phyloP scores from a whole-genome alignment of 2,329 filamentous ascomycete species.

The Sclerotiophoma versabilis region DNA sequence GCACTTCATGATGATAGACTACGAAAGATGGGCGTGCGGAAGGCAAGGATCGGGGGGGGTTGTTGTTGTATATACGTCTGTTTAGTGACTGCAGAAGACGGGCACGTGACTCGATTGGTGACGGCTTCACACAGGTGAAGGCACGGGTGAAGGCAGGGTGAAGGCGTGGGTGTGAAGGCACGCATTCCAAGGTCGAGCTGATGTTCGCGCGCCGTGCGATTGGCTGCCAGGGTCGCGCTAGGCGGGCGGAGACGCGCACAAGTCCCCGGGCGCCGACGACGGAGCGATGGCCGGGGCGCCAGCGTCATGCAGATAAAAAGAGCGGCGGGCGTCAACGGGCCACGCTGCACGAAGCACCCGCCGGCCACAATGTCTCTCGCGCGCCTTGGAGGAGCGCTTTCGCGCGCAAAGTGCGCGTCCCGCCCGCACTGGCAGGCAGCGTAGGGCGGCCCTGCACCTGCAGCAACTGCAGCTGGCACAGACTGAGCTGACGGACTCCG shows the following conservation, averaged over 20 bases:
- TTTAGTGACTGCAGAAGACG: no score
- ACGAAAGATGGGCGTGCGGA: background rate
- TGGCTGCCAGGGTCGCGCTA: conserved; percentile 18
- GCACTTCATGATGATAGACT: background rate
- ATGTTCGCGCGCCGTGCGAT: conserved; percentile 23
- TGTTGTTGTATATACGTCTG: no score
- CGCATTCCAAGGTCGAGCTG: no score
- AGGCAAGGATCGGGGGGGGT: no score
- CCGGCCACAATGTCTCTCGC: conserved; percentile 43
- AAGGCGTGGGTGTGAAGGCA: background rate
- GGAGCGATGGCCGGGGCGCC: conserved; percentile 8
- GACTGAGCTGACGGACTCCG: background rate
- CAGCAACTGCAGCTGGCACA: background rate
- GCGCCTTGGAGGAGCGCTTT: conserved; percentile 44
- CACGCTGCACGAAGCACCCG: conserved; percentile 20
- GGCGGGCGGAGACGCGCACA: conserved; percentile 13
- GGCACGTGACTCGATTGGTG: background rate
- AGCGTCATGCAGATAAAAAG: conserved; percentile 33
- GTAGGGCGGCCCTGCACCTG: conserved; percentile 26
- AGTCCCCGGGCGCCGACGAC: conserved; percentile 33
- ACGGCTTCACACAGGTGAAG: no score
- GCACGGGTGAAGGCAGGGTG: background rate
- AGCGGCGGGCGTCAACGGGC: conserved; percentile 21
- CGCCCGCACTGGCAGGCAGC: conserved; percentile 44
- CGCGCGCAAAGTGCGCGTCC: conserved; percentile 40